Evolutionary conservation across 2,329 filamentous ascomycete genomes (phyloP), one percentile per base, ranked within the genome.

Genomic region (Trichoderma sp.): DNA sequence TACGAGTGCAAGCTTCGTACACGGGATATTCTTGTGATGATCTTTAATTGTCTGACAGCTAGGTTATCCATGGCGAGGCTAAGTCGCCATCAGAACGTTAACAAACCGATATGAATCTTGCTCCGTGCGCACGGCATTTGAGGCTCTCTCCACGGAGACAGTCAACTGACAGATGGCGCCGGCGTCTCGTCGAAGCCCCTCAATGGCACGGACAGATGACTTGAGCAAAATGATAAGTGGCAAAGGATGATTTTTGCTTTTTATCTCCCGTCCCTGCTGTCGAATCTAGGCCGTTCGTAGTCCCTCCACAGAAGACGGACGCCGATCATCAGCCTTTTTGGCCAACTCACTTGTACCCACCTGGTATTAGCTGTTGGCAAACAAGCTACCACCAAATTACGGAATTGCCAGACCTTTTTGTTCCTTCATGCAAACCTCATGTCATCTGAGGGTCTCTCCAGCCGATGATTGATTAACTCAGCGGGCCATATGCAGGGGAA

Each of bases 301-400:
- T 56, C 66, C 30, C 66, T 70, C 67, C 67, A 70, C 57, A 62
- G 64, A 21, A 36, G 47, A 15, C 39, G 57, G 57, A 43, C 28
- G 57, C n/a, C 30, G 67, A 62, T 70, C 56, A 70, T 70, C 39
- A 61, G 39, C 30, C n/a, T 34, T 34, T 53, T 21, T 26, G 21
- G 34, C 28, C 56, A 53, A 62, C 15, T 34, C 51, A 14, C 9
- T 58, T 60, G 30, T n/a, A 9, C n/a, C 28, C 9, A 51, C 47
- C 57, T 47, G n/a, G 26, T 11, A 30, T 58, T 58, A n/a, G 56
- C 5, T 24, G 56, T 61, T 61, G 51, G 56, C 36, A 7, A 51
- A 18, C 36, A 24, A n/a, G 53, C 56, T 26, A 24, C n/a, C 39
- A 28, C 39, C 39, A 32, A 65, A 53, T 65, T 32, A 53, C 39